These are phyloP conservation scores for Penicillium verrucosum DNA, from an alignment of 2,329 filamentous ascomycete species.

Conservation along the genomic window DNA sequence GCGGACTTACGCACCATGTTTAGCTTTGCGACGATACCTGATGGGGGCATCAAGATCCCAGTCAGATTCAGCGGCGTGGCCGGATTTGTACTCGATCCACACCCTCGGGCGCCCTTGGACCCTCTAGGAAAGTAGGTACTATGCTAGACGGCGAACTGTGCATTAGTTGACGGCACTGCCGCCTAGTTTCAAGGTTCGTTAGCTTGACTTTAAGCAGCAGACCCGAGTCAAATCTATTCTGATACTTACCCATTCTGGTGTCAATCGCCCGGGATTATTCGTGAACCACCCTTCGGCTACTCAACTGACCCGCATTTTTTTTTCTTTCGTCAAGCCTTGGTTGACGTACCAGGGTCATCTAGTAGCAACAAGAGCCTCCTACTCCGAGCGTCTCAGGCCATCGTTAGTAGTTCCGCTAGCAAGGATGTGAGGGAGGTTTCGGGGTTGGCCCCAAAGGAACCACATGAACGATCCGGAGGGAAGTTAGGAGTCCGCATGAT, in stretches of 20 bases:
- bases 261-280: slow-evolving; percentile 5
- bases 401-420: slow-evolving; percentile 3
- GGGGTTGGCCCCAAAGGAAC: slow-evolving; percentile 1
- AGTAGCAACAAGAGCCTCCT: slow-evolving; percentile 2
- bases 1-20: neutral
- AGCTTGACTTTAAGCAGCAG: slow-evolving; percentile 19
- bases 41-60: slow-evolving; percentile 4
- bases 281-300: slow-evolving; percentile 21
- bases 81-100: slow-evolving; percentile 21
- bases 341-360: slow-evolving; percentile 10
- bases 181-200: slow-evolving; percentile 20
- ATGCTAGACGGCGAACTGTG: slow-evolving; percentile 17
- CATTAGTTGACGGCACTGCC: slow-evolving; percentile 20
- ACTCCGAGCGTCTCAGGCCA: neutral
- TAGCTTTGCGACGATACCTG: slow-evolving; percentile 8
- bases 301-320: slow-evolving; percentile 20
- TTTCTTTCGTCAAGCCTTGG: slow-evolving; percentile 7
- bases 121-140: slow-evolving; percentile 18
- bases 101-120: slow-evolving; percentile 23
- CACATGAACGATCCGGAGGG: slow-evolving; percentile 10
- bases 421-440: slow-evolving; percentile 5
- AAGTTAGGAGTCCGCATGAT: slow-evolving; percentile 3
- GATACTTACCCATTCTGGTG: slow-evolving; percentile 17
- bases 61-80: slow-evolving; percentile 9
- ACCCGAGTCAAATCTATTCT: slow-evolving; percentile 15